Conservation (phyloP, 169 alveolate species). For the Cryptosporidium sp. region DNA sequence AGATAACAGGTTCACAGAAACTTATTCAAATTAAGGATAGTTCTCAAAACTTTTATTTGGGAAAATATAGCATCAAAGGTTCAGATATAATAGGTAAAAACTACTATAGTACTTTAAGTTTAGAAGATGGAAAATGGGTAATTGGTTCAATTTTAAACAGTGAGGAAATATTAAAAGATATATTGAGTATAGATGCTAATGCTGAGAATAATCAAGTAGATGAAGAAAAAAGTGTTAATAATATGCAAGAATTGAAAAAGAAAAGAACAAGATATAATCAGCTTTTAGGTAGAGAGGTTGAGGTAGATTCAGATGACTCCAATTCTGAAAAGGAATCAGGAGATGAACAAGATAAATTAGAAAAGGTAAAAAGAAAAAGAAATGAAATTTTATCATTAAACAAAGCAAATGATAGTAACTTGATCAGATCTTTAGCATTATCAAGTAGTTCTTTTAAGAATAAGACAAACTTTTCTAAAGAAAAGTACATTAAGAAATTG, state of each 20-base stretch:
- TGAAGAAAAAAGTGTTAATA: background rate
- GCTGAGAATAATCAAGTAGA: background rate
- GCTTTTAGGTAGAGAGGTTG: slow-evolving; percentile 24
- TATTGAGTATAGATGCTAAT: slow-evolving; percentile 9
- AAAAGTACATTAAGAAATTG: slow-evolving; percentile 58
- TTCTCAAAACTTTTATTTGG: slow-evolving; percentile 36
- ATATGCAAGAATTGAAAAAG: background rate
- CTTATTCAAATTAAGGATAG: slow-evolving; percentile 19
- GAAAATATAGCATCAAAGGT: slow-evolving; percentile 47
- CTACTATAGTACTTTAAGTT: slow-evolving; percentile 46
- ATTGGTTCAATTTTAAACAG: slow-evolving; percentile 49
- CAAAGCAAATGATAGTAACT: slow-evolving; percentile 38
- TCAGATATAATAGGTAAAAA: slow-evolving; percentile 62
- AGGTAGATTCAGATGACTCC: slow-evolving; percentile 7
- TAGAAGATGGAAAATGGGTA: slow-evolving; percentile 57
- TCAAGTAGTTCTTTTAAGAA: slow-evolving; percentile 49
- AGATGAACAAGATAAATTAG: slow-evolving; percentile 6
- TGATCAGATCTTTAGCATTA: slow-evolving; percentile 44
- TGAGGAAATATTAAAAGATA: slow-evolving; percentile 49
- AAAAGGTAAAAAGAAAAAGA: slow-evolving; percentile 27
- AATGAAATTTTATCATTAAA: slow-evolving; percentile 24
- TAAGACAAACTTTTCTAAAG: slow-evolving; percentile 61
- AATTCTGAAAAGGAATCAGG: background rate
- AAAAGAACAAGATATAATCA: slow-evolving; percentile 31
- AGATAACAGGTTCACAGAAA: slow-evolving; percentile 61